phyloP scores from a whole-genome alignment of 208 protist species.

The Lotmaria passim region DNA sequence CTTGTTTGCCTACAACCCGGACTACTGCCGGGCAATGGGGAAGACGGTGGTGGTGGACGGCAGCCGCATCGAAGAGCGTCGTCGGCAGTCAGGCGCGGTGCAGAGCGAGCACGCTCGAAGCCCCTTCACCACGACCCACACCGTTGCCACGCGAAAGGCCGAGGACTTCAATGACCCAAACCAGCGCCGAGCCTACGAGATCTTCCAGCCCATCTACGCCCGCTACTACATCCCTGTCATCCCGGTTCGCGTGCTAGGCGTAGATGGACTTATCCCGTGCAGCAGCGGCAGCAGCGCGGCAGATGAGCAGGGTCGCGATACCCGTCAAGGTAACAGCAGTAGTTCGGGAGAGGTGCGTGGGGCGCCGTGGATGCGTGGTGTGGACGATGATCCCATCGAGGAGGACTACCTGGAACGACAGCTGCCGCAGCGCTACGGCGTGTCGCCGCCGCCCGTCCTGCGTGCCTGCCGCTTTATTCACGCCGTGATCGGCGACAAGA shows the following conservation, averaged over 20 bases:
- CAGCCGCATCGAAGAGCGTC: constrained; percentile 9
- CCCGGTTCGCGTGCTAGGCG: constrained; percentile 47
- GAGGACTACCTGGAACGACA: constrained; percentile 22
- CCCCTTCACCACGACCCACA: constrained; percentile 19
- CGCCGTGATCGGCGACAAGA: constrained; percentile 35
- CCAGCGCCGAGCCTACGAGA: constrained; percentile 28
- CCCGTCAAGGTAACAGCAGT: background rate
- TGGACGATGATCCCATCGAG: constrained; percentile 14
- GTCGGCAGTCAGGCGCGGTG: background rate
- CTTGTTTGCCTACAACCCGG: constrained; percentile 52
- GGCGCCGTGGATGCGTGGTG: constrained; percentile 50
- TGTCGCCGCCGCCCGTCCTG: constrained; percentile 41
- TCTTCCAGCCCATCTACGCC: constrained; percentile 31
- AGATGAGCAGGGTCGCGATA: background rate
- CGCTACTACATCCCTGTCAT: constrained; percentile 46
- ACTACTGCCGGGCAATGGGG: constrained; percentile 16
- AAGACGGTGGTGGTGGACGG: constrained; percentile 23
- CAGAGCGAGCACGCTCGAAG: constrained; percentile 1
- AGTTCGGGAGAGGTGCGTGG: constrained; percentile 21
- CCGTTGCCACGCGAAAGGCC: constrained; percentile 13
- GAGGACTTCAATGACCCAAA: constrained; percentile 22
- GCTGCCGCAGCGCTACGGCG: constrained; percentile 24
- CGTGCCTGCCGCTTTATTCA: constrained; percentile 49
- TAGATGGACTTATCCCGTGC: constrained; percentile 39
- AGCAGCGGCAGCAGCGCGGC: no score